phyloP scores from a whole-genome alignment of 495 filamentous ascomycete species.

The Podospora australis region DNA sequence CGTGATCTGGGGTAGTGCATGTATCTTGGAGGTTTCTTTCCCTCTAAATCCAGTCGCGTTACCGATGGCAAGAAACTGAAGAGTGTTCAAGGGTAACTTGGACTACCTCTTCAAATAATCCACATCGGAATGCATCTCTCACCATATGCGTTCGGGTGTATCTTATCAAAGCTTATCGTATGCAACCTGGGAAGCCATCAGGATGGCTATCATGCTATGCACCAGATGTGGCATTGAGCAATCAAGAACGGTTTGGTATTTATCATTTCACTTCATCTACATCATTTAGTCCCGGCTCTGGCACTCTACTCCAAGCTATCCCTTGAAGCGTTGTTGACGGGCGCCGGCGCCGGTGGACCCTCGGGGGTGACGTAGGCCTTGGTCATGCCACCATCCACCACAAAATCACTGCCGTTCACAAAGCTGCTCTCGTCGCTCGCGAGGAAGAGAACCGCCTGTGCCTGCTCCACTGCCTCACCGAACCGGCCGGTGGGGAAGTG shows the following conservation, averaged over 20 bases:
- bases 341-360: constrained; percentile 63
- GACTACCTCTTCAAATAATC: too few relatives aligned
- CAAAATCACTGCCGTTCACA: constrained; percentile 84
- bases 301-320: constrained; percentile 18
- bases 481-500: constrained; percentile 96
- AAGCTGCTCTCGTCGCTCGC: constrained; percentile 94
- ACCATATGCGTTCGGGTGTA: too few relatives aligned
- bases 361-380: constrained; percentile 93
- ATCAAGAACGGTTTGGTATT: not conserved
- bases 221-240: too few relatives aligned
- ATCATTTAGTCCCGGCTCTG: not conserved
- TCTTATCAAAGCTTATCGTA: too few relatives aligned
- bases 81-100: too few relatives aligned
- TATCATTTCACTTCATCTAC: not conserved
- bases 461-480: constrained; percentile 92
- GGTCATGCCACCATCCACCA: constrained; percentile 95
- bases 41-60: too few relatives aligned
- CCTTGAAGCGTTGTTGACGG: constrained; percentile 59
- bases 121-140: too few relatives aligned
- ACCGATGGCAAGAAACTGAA: too few relatives aligned
- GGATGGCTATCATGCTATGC: too few relatives aligned
- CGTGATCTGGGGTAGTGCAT: too few relatives aligned
- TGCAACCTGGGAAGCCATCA: too few relatives aligned
- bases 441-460: constrained; percentile 87
- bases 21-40: too few relatives aligned